A percentile compares a stretch with the other conserved stretches of the same genome.
phyloP scores from a whole-genome alignment of 2,329 filamentous ascomycete species.

The Ascochyta koolunga region DNA sequence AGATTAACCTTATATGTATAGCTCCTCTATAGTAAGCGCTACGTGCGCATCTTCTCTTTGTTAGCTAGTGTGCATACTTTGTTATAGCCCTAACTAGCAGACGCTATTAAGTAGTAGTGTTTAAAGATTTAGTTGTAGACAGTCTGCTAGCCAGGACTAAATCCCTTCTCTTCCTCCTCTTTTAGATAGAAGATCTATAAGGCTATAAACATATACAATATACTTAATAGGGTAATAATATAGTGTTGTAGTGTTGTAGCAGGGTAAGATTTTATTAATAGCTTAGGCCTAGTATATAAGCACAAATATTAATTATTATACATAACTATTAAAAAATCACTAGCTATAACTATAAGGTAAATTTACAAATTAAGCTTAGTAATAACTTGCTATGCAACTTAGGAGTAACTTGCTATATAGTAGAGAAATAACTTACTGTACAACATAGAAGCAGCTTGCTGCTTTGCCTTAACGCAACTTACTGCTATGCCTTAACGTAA shows the following conservation, averaged over 20 bases:
- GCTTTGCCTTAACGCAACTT: too few relatives aligned
- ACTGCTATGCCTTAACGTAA: too few relatives aligned
- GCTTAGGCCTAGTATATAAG: not conserved
- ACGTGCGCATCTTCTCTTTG: too few relatives aligned
- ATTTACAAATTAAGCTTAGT: not conserved
- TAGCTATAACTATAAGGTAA: not conserved
- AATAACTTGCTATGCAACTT: not conserved
- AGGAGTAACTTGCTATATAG: too few relatives aligned
- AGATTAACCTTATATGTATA: too few relatives aligned
- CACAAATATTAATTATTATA: not conserved
- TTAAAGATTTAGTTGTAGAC: not conserved
- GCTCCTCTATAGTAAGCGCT: too few relatives aligned
- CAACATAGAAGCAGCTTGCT: too few relatives aligned
- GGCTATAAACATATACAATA: too few relatives aligned
- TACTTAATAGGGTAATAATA: too few relatives aligned
- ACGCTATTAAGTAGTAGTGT: not conserved
- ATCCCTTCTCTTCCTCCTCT: not conserved
- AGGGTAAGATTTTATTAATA: not conserved
- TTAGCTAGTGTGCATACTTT: not conserved
- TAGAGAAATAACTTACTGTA: too few relatives aligned
- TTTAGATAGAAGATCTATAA: not conserved
- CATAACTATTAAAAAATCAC: not conserved
- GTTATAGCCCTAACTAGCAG: not conserved
- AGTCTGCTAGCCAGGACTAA: not conserved
- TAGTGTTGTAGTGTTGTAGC: not conserved